Evolutionary conservation across 2,329 filamentous ascomycete species (phyloP).

Genomic region (Ophiosphaerella herpotricha): DNA sequence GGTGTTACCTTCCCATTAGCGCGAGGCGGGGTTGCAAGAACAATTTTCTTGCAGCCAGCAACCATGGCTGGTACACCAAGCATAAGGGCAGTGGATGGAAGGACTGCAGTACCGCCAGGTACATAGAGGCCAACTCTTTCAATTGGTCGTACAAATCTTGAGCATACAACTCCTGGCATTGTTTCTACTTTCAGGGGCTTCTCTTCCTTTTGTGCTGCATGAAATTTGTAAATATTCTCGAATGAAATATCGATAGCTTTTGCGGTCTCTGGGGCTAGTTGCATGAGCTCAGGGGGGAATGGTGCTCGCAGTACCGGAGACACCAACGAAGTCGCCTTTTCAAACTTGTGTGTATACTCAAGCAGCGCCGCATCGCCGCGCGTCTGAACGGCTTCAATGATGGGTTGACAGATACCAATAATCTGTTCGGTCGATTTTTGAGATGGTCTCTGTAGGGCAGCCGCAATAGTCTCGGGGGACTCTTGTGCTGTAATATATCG

Average conservation of each 20-base stretch:
- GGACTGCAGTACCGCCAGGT: slow-evolving; percentile 93
- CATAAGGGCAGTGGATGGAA: slow-evolving; percentile 97
- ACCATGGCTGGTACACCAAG: slow-evolving; percentile 97
- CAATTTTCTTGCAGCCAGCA: slow-evolving; percentile 92
- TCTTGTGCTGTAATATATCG: slow-evolving; percentile 72
- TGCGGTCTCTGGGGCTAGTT: slow-evolving; percentile 79
- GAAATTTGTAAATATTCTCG: slow-evolving; percentile 93
- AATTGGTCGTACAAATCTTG: slow-evolving; percentile 88
- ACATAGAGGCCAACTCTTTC: slow-evolving; percentile 97
- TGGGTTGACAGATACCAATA: slow-evolving; percentile 86
- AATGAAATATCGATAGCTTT: slow-evolving; percentile 92
- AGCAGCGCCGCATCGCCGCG: slow-evolving; percentile 87
- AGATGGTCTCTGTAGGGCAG: slow-evolving; percentile 83
- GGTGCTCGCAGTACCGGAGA: slow-evolving; percentile 89
- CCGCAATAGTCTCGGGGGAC: slow-evolving; percentile 67
- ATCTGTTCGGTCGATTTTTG: slow-evolving; percentile 95
- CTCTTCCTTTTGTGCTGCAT: slow-evolving; percentile 85
- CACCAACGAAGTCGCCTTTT: slow-evolving; percentile 88
- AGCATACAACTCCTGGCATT: slow-evolving; percentile 96
- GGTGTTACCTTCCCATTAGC: slow-evolving; percentile 89
- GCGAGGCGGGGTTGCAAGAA: slow-evolving; percentile 88
- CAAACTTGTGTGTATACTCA: slow-evolving; percentile 96
- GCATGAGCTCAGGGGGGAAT: slow-evolving; percentile 84
- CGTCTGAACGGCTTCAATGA: slow-evolving; percentile 82
- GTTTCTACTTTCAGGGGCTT: slow-evolving; percentile 87